A percentile compares a stretch with the other conserved stretches of the same genome.
Conservation (phyloP, 805 yeast species). For the Lachancea thermotolerans region DNA sequence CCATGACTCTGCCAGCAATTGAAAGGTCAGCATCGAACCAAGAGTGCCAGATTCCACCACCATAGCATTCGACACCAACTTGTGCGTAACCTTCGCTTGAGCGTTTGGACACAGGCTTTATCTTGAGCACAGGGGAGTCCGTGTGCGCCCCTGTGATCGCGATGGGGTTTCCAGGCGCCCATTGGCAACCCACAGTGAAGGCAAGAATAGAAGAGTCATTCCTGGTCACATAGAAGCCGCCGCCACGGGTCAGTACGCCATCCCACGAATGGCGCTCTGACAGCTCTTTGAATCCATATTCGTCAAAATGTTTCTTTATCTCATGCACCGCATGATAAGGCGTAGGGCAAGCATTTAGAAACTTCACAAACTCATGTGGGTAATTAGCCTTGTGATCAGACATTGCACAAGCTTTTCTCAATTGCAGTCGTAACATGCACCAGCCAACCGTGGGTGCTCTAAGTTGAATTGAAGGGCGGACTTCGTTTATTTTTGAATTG, state of each 20-base stretch:
- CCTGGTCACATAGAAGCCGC: constrained; percentile 80
- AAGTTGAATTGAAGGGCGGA: background rate
- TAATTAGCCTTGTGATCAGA: constrained; percentile 13
- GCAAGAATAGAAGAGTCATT: constrained; percentile 87
- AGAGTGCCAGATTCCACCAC: constrained; percentile 94
- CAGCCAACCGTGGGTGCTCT: background rate
- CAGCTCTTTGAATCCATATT: constrained; percentile 67
- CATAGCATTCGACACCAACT: constrained; percentile 90
- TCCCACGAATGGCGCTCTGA: constrained; percentile 70
- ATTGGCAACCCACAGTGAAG: constrained; percentile 68
- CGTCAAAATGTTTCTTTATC: constrained; percentile 46
- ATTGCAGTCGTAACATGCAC: constrained; percentile 25
- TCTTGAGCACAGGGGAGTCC: constrained; percentile 83
- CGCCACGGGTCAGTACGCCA: constrained; percentile 43
- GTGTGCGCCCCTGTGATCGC: constrained; percentile 95
- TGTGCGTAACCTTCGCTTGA: constrained; percentile 71
- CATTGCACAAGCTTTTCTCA: constrained; percentile 22
- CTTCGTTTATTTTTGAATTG: background rate
- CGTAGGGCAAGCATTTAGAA: constrained; percentile 80
- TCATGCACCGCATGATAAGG: constrained; percentile 88
- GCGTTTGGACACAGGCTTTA: constrained; percentile 79
- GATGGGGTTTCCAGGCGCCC: constrained; percentile 72
- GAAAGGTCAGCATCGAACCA: constrained; percentile 96
- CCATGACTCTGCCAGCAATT: constrained; percentile 86
- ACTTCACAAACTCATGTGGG: constrained; percentile 56